Evolutionary conservation across 176 grass and related monocot genomes (phyloP).

Genomic region (Puya raimondii): DNA sequence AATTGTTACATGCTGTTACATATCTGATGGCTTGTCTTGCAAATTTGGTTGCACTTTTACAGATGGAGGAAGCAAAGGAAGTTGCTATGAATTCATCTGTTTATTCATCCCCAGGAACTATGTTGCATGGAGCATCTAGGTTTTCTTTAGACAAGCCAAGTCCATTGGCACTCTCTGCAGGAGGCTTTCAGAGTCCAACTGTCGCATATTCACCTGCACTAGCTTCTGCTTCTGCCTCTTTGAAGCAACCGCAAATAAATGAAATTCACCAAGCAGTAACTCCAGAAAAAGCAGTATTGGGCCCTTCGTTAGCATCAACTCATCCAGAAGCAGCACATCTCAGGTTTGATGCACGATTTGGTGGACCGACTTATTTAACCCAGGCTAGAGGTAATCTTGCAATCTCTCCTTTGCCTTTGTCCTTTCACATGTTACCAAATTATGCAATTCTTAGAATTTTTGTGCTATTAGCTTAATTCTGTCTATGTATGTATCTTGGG

Average conservation of each 20-base stretch:
- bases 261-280: constrained; percentile 34
- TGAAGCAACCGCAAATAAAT: constrained; percentile 37
- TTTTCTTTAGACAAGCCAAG: constrained; percentile 12
- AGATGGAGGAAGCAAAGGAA: constrained; percentile 97
- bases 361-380: constrained; percentile 41
- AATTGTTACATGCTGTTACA: not conserved
- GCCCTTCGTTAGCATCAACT: constrained; percentile 27
- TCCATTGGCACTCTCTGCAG: constrained; percentile 14
- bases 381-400: constrained; percentile 38
- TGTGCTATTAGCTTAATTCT: constrained; percentile 22
- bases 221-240: constrained; percentile 22
- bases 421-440: constrained; percentile 5
- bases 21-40: not conserved
- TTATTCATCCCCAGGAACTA: constrained; percentile 34
- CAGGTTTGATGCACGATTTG: constrained; percentile 42
- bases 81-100: constrained; percentile 29
- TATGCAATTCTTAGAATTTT: constrained; percentile 6
- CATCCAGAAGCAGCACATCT: constrained; percentile 30
- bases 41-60: constrained; percentile 10
- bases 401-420: constrained; percentile 18
- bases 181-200: constrained; percentile 25
- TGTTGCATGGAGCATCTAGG: constrained; percentile 42
- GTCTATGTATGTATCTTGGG: constrained; percentile 2
- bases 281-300: constrained; percentile 31
- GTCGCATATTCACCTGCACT: constrained; percentile 23